These are phyloP conservation scores for Mytilinidion resinicola DNA, from an alignment of 495 filamentous ascomycete genomes.

Conservation along the genomic window DNA sequence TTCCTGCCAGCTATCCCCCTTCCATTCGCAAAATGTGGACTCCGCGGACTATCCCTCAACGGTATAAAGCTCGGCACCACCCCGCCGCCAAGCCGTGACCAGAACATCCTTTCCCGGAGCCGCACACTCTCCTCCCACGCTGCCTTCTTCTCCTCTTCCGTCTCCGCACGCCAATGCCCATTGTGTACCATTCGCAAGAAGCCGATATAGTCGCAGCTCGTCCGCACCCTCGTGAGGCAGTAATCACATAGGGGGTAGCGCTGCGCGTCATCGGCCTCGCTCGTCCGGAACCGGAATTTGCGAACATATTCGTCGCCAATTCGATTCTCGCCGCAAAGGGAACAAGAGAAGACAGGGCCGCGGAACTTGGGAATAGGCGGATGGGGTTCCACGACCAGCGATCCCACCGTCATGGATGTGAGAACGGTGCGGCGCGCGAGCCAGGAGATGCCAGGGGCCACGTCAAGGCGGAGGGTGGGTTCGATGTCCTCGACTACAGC, in stretches of 20 bases:
- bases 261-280: constrained; percentile 75
- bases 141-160: constrained; percentile 65
- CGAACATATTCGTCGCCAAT: constrained; percentile 62
- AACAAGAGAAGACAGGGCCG: constrained; percentile 59
- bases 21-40: constrained; percentile 22
- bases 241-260: constrained; percentile 84
- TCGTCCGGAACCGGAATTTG: constrained; percentile 83
- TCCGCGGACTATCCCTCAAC: constrained; percentile 25
- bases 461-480: constrained; percentile 82
- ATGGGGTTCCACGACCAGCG: constrained; percentile 80
- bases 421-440: constrained; percentile 78
- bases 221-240: constrained; percentile 75
- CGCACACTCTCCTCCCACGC: constrained; percentile 93
- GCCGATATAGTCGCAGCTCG: constrained; percentile 84
- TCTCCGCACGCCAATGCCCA: constrained; percentile 77
- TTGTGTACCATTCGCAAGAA: constrained; percentile 86
- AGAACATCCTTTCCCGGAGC: constrained; percentile 91
- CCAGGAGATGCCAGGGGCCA: constrained; percentile 87
- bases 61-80: constrained; percentile 61
- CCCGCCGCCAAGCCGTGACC: constrained; percentile 83
- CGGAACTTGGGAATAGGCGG: constrained; percentile 52
- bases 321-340: constrained; percentile 80
- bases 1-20: constrained; percentile 1
- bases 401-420: constrained; percentile 77
- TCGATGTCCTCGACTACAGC: constrained; percentile 84